These are phyloP conservation scores for Wallacemonas sp. DNA, from an alignment of 208 protist genomes.

Conservation along the genomic window DNA sequence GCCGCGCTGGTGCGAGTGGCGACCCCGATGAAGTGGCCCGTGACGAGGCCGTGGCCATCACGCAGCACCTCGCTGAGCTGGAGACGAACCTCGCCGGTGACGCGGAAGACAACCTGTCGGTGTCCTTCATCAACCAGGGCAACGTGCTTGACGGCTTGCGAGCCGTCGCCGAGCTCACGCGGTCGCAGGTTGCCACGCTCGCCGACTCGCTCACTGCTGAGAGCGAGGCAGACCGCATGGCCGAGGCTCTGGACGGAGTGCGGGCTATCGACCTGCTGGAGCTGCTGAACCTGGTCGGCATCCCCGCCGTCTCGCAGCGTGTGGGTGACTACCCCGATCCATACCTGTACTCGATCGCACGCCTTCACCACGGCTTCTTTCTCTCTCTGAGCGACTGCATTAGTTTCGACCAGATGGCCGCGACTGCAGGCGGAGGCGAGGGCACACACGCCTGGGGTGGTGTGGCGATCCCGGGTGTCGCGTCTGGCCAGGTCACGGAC, in stretches of 20 bases:
- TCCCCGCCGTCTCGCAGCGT: not conserved
- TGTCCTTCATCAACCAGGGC: slow-evolving; percentile 11
- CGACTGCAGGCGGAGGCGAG: not conserved
- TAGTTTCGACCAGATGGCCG: not conserved
- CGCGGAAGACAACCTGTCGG: not conserved
- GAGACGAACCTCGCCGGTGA: not conserved
- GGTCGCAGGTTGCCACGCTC: not conserved
- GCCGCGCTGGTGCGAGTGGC: not conserved
- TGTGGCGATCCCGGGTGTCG: not conserved
- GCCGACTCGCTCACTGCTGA: not conserved
- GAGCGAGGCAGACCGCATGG: not conserved
- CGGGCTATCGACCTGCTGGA: not conserved
- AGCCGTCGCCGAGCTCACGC: not conserved
- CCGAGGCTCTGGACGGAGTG: not conserved
- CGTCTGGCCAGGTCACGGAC: not conserved
- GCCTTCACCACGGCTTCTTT: slow-evolving; percentile 7
- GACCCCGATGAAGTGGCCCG: not conserved
- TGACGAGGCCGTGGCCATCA: not conserved
- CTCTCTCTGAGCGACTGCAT: slow-evolving; percentile 13
- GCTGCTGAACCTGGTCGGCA: slow-evolving; percentile 13
- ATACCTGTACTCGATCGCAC: not conserved
- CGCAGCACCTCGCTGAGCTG: not conserved
- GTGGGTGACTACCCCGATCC: slow-evolving; percentile 6
- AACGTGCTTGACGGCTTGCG: slow-evolving; percentile 2
- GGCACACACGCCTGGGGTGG: not conserved